Percentiles rank a stretch among this genome's conserved stretches.
Evolutionary conservation across 1,284 basidiomycete species (phyloP).

Genomic region (Microbotryomycetes sp.): DNA sequence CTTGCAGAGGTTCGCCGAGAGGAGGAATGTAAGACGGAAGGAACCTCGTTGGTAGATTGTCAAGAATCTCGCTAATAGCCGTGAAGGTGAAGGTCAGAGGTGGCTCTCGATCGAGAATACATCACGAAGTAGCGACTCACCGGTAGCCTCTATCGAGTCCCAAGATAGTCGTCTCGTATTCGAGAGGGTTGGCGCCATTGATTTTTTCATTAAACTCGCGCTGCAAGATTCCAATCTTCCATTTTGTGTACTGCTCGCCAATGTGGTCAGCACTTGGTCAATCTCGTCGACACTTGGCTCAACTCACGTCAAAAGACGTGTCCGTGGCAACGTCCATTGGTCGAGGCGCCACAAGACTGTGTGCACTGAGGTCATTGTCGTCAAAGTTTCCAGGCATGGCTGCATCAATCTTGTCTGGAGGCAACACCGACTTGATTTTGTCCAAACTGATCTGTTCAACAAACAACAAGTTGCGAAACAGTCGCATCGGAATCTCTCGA

Average conservation of each 20-base stretch:
- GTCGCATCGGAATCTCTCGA: constrained; percentile 20
- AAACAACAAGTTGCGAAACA: constrained; percentile 17
- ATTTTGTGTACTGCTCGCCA: constrained; percentile 1
- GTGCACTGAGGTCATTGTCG: constrained; percentile 19
- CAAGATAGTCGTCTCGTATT: constrained; percentile 19
- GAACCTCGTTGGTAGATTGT: neutral
- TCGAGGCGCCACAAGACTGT: constrained; percentile 8
- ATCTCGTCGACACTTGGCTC: neutral
- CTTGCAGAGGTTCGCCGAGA: constrained; percentile 13
- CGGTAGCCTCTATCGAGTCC: constrained; percentile 20
- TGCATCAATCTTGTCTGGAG: constrained; percentile 7
- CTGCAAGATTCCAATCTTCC: constrained; percentile 7
- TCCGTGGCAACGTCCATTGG: constrained; percentile 16
- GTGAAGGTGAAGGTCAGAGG: constrained; percentile 1
- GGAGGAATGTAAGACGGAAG: constrained; percentile 20
- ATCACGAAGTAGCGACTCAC: neutral
- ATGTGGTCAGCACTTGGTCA: neutral
- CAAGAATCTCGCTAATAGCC: constrained; percentile 22
- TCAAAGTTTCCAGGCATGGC: constrained; percentile 26
- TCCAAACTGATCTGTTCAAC: constrained; percentile 13
- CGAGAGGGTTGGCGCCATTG: constrained; percentile 13
- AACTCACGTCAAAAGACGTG: constrained; percentile 14
- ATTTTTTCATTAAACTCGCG: constrained; percentile 8
- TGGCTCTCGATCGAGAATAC: neutral
- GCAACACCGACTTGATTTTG: constrained; percentile 1